Evolutionary conservation across 257 asterid genomes (phyloP).

Genomic region (Prunella vulgaris): DNA sequence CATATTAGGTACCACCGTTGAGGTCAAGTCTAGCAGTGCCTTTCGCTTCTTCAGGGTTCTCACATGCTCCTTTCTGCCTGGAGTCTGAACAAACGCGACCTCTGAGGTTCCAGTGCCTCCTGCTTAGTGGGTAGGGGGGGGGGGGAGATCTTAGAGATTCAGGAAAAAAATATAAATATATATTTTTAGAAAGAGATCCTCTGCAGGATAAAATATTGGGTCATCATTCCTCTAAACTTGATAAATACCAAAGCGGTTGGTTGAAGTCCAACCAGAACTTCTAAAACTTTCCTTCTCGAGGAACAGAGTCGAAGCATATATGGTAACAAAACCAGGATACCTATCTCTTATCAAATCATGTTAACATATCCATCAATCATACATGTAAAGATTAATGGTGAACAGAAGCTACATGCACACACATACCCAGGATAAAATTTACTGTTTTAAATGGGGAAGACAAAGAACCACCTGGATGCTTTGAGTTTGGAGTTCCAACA

Average conservation of each 20-base stretch:
- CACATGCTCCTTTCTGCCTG: slow-evolving; percentile 55
- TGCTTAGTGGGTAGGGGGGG: too few relatives aligned
- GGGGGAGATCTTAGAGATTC: not conserved
- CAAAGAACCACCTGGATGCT: slow-evolving; percentile 41
- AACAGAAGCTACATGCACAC: not conserved
- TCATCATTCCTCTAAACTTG: not conserved
- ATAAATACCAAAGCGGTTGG: not conserved
- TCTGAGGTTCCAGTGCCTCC: slow-evolving; percentile 35
- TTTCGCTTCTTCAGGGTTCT: slow-evolving; percentile 55
- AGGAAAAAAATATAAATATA: not conserved
- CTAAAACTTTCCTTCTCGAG: not conserved
- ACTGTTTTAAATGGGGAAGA: slow-evolving; percentile 11
- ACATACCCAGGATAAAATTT: too few relatives aligned
- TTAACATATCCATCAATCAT: slow-evolving; percentile 6
- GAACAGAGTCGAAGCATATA: not conserved
- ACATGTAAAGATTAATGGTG: not conserved
- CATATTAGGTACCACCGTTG: slow-evolving; percentile 42
- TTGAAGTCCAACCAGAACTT: not conserved
- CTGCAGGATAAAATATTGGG: not conserved
- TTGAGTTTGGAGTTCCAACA: slow-evolving; percentile 38
- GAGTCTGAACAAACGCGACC: slow-evolving; percentile 51
- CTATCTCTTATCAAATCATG: slow-evolving; percentile 5
- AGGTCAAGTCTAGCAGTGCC: slow-evolving; percentile 38
- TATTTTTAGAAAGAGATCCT: not conserved
- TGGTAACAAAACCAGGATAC: not conserved